Conservation (phyloP, 345 rosid genomes). For the Geranium brycei region DNA sequence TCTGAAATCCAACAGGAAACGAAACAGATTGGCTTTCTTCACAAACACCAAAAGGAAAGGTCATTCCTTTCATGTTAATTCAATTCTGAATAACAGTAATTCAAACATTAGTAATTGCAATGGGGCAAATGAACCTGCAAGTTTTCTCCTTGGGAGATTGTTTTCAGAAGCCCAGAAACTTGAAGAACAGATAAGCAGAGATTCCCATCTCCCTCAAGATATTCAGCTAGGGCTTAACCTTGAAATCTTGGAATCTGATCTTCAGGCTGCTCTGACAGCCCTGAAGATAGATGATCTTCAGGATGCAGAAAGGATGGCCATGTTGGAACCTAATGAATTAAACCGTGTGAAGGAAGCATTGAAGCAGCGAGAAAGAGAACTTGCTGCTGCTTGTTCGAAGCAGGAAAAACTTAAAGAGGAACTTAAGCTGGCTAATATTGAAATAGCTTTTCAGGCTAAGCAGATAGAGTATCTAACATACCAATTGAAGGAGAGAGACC, state of each 20-base stretch:
- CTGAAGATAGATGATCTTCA: conserved; percentile 58
- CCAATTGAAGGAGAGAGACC: conserved; percentile 40
- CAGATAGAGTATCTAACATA: conserved; percentile 54
- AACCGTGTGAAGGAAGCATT: conserved; percentile 41
- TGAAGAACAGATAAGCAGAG: conserved; percentile 34
- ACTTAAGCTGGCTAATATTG: conserved; percentile 36
- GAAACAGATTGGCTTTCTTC: conserved; percentile 16
- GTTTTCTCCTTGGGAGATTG: conserved; percentile 50
- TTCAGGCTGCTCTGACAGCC: conserved; percentile 44
- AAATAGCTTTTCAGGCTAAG: conserved; percentile 53
- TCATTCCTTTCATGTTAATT: conserved; percentile 16
- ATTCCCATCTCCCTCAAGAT: conserved; percentile 21
- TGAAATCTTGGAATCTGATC: conserved; percentile 54
- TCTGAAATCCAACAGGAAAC: conserved; percentile 24
- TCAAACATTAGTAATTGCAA: conserved; percentile 25
- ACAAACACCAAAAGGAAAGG: conserved; percentile 11
- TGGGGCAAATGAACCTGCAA: conserved; percentile 40
- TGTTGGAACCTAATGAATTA: conserved; percentile 39
- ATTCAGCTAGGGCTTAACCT: conserved; percentile 22
- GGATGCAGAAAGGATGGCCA: conserved; percentile 40
- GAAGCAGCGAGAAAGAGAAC: conserved; percentile 34
- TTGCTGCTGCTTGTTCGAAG: conserved; percentile 35
- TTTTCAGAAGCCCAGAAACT: conserved; percentile 51
- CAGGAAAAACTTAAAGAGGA: conserved; percentile 48
- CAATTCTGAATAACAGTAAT: conserved; percentile 30